Base-by-base conservation (phyloP, 1,139 yeast species). In the Candida tetrigidarum region DNA sequence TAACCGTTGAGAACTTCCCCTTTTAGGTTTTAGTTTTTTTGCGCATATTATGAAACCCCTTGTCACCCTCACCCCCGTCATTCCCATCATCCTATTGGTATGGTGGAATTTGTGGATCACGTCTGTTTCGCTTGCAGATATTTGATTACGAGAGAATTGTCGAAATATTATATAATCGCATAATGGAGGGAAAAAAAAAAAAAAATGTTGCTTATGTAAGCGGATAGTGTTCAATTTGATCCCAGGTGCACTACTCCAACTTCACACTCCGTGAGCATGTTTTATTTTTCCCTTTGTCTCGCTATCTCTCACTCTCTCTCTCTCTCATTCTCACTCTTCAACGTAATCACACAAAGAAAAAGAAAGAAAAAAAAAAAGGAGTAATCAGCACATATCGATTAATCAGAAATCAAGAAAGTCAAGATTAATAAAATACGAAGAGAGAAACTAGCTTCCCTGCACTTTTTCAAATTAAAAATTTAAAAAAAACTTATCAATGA, bases 221-320 rank as follows among this genome's bases (percentile, higher is more conserved):
- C 36, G 36, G 36, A 19, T 32, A 19, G 3, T 19, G 23, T 8
- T n/a, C 36, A 32, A 32, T 32, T 32, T 32, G 25, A n/a, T 3
- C 3, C 16, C 3, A 4, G 3, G 36, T n/a, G 11, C 36, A 32
- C 36, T 10, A 32, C 36, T 5, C n/a, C n/a, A n/a, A n/a, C n/a
- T n/a, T n/a, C n/a, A 9, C 10, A 12, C 18, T 29, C n/a, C n/a
- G n/a, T n/a, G n/a, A 29, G 5, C 16, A 23, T 25, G 9, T 25
- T 14, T 8, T n/a, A 2, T 27, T 12, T 27, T 27, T 6, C 16
- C 9, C 16, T 26, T n/a, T 26, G 11, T 26, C 12, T 3, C 30
- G 3, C 8, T n/a, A 15, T 5, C 14, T 29, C 32, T 8, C 10
- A 12, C 32, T 15, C 14, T 29, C 20, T 23, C 27, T 8, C 30